phyloP scores from a whole-genome alignment of 257 asterid genomes.

The Solanum paucissectum region DNA sequence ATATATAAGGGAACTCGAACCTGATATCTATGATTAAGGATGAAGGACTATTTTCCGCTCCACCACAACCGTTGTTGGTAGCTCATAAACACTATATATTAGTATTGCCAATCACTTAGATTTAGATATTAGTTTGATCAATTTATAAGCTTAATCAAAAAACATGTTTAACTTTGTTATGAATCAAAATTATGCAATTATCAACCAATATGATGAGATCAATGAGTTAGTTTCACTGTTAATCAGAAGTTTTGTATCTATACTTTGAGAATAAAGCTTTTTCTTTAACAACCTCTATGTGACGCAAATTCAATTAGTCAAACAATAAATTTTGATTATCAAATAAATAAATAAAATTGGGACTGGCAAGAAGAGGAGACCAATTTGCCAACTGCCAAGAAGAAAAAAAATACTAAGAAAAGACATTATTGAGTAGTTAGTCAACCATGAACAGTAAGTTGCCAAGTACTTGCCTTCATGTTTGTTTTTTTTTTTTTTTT shows the following conservation, averaged over 20 bases:
- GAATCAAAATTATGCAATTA: background rate
- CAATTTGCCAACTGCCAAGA: background rate
- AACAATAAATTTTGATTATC: background rate
- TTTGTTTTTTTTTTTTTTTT: background rate
- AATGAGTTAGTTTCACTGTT: fast-evolving
- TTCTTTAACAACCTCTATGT: background rate
- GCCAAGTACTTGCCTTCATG: background rate
- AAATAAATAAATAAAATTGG: background rate
- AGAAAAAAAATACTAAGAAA: background rate
- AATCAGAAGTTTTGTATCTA: fast-evolving
- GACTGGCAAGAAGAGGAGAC: background rate
- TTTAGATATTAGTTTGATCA: background rate
- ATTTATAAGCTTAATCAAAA: background rate
- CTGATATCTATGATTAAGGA: no score
- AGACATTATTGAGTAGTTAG: background rate
- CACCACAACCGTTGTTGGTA: background rate
- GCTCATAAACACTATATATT: background rate
- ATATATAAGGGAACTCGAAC: no score
- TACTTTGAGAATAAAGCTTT: fast-evolving
- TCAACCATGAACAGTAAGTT: background rate
- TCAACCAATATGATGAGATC: background rate
- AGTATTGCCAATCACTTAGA: background rate
- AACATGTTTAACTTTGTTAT: background rate
- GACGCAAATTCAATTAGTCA: background rate
- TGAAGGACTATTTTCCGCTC: no score